These are phyloP conservation scores for Fusarium sp. DNA, from an alignment of 2,329 filamentous ascomycete species.

Conservation along the genomic window DNA sequence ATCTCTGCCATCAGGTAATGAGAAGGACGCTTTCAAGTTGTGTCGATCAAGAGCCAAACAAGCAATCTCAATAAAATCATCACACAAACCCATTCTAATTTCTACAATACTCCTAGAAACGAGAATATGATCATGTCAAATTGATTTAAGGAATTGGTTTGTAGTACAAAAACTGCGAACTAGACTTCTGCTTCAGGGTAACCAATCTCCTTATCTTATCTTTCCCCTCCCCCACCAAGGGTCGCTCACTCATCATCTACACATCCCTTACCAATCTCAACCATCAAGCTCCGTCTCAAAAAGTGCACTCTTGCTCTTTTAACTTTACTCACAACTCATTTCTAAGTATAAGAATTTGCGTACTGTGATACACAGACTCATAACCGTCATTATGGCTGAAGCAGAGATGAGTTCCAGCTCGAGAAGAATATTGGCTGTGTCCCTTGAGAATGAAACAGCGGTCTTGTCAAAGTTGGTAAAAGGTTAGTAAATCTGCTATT, in stretches of 20 bases:
- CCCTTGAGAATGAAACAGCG: conserved; percentile 59
- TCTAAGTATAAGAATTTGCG: rapidly evolving
- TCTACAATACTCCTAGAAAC: too few relatives aligned
- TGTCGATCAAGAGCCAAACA: too few relatives aligned
- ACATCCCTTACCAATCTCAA: conserved; percentile 34
- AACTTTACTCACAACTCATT: too few relatives aligned
- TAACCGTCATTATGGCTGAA: conserved; percentile 32
- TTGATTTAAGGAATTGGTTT: too few relatives aligned
- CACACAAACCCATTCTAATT: too few relatives aligned
- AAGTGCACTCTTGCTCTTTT: not conserved
- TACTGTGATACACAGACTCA: rapidly evolving
- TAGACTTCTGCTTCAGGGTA: conserved; percentile 31
- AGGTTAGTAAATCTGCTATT: conserved; percentile 54
- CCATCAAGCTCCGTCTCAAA: conserved; percentile 7
- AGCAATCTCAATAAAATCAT: too few relatives aligned
- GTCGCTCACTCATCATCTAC: conserved; percentile 38
- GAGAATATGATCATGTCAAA: too few relatives aligned
- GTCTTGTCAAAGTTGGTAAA: conserved; percentile 64
- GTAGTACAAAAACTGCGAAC: too few relatives aligned
- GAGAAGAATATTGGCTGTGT: conserved; percentile 69
- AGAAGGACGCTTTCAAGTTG: not conserved
- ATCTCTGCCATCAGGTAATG: not conserved
- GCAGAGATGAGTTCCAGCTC: conserved; percentile 38
- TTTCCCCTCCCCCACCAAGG: conserved; percentile 10
- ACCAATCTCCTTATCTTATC: conserved; percentile 29